Base-by-base conservation (phyloP, 208 protist genomes). In the Naegleria fowleri region DNA sequence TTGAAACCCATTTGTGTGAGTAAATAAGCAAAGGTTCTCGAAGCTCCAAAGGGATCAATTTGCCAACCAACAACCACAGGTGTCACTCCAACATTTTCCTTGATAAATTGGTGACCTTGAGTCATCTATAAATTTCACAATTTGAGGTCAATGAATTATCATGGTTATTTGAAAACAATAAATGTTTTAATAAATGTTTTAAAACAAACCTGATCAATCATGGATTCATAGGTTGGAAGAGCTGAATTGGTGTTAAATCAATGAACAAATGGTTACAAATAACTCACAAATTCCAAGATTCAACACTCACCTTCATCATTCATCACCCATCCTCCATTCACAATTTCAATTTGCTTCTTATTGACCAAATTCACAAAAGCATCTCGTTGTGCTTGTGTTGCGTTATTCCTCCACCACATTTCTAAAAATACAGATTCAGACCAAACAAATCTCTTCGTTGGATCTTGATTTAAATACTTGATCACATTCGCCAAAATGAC, bases 371-470 rank as follows among this genome's bases (percentile, higher is more conserved):
- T 76, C 11, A 58, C n/a, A 5, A 38, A 88, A 38, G 29, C 41
- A 19, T 88, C n/a, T 88, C 29, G 11, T 22, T 38, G 29, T 19
- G 39, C n/a, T 3, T 48, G n/a, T 40, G 19, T 43, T 16, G 22
- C 51, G 0, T 58, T 19, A 16, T 91, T 11, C 3, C 93, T 58
- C 59, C 91, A 93, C 92, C 92, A 93, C 36, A 55, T 67, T 90
- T 36, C 59, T 15, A 92, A 93, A 41, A 92, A 93, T 9, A n/a
- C 39, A n/a, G 86, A 91, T 36, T 93, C 92, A 29, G 90, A 29
- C 90, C 90, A 93, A 67, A 93, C 25, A 58, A 93, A 93, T 86
- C 90, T 13, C n/a, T 89, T 79, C 11, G 36, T 91, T 41, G 92
- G 76, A 58, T 92, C 91, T 13, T 9, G 36, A 33, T 6, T 39